Conservation (phyloP, 1,284 basidiomycete genomes). For the Lentinula novae-zelandiae region DNA sequence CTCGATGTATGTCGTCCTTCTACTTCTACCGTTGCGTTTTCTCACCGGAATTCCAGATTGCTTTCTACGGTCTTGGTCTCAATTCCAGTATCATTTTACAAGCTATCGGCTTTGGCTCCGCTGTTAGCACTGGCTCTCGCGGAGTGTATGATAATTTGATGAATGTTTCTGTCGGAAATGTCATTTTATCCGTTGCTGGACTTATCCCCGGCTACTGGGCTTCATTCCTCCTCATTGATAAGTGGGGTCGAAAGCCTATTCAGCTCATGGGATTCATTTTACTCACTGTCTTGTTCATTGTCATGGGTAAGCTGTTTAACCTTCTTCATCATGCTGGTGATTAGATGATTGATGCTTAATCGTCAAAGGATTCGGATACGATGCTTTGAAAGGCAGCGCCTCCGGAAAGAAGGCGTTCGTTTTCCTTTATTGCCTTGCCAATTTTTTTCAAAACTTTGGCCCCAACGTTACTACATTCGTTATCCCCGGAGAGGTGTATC, state of each 20-base stretch:
- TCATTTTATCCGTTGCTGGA: constrained; percentile 69
- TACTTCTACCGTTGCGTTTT: constrained; percentile 10
- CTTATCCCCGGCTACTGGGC: constrained; percentile 76
- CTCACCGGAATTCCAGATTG: constrained; percentile 40
- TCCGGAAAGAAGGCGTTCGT: constrained; percentile 64
- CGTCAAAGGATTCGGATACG: constrained; percentile 65
- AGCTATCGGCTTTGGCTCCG: constrained; percentile 55
- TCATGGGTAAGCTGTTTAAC: constrained; percentile 43
- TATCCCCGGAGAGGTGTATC: constrained; percentile 84
- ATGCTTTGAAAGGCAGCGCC: constrained; percentile 55
- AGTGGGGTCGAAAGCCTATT: constrained; percentile 71
- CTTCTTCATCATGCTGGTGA: constrained; percentile 17
- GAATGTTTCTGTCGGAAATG: constrained; percentile 58
- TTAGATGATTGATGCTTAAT: background rate
- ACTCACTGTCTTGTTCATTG: constrained; percentile 62
- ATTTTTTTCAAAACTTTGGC: constrained; percentile 77
- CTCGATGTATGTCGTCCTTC: constrained; percentile 48
- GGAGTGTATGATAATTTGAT: constrained; percentile 47
- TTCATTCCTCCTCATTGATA: constrained; percentile 67
- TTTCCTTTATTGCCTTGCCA: constrained; percentile 73
- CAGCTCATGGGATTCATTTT: constrained; percentile 77
- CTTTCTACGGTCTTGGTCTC: constrained; percentile 82
- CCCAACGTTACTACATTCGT: constrained; percentile 28
- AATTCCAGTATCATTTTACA: constrained; percentile 69
- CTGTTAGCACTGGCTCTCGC: constrained; percentile 30